Evolutionary conservation across 352 stramenopile genomes (phyloP).

Genomic region (Phytophthora cactorum): DNA sequence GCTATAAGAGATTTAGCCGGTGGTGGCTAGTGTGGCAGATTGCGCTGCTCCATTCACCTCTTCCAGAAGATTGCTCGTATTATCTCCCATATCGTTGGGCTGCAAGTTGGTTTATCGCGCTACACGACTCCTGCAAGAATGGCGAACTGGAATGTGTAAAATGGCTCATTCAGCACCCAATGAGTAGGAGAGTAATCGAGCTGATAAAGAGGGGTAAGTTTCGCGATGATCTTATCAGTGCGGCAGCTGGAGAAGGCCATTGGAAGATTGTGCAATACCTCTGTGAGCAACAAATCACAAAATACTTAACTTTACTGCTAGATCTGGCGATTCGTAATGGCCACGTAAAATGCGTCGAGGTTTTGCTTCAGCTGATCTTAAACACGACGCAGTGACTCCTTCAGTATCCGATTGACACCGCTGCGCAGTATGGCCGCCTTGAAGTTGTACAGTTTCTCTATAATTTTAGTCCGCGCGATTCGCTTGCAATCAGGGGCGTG

Average conservation of each 20-base stretch:
- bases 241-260: not conserved
- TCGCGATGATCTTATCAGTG: not conserved
- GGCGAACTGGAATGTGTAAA: not conserved
- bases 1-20: not conserved
- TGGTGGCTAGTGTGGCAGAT: not conserved
- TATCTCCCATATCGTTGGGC: too few species aligned
- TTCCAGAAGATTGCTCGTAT: not conserved
- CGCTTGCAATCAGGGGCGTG: not conserved
- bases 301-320: not conserved
- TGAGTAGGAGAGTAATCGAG: not conserved
- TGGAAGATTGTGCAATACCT: not conserved
- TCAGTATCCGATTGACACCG: not conserved
- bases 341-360: not conserved
- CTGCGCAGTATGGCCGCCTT: not conserved
- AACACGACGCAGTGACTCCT: not conserved
- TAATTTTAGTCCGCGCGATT: not conserved
- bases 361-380: not conserved
- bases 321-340: not conserved
- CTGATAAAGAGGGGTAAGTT: not conserved
- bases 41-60: not conserved
- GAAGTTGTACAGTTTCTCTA: not conserved
- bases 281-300: not conserved
- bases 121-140: not conserved
- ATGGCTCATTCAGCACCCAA: not conserved
- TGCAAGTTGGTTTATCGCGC: not conserved